Evolutionary conservation across 345 rosid species (phyloP).

Genomic region (Aegle marmelos): DNA sequence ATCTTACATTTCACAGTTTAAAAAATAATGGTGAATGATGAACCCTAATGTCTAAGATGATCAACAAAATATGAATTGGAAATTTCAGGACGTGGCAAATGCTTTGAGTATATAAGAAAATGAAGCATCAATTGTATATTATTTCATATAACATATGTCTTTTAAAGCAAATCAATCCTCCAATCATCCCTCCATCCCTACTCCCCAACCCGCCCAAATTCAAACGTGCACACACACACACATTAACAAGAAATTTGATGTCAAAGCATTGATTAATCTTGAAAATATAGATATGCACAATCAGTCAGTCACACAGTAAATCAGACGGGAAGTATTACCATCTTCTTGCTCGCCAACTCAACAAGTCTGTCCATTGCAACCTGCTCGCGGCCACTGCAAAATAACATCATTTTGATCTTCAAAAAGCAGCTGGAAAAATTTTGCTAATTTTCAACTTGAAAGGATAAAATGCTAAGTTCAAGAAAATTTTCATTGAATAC

Average conservation of each 20-base stretch:
- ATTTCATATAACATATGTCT: neutral
- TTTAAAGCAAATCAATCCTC: neutral
- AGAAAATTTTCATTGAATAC: neutral
- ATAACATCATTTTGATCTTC: constrained; percentile 3
- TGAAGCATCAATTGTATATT: neutral
- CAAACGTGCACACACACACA: neutral
- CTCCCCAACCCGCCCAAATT: neutral
- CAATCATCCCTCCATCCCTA: neutral
- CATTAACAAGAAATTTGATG: neutral
- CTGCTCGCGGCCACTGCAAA: constrained; percentile 48
- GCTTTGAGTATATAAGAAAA: neutral
- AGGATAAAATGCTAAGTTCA: neutral
- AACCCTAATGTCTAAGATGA: neutral
- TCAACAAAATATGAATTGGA: neutral
- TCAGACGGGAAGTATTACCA: constrained; percentile 31
- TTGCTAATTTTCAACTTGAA: neutral
- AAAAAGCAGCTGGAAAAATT: neutral
- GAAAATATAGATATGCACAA: neutral
- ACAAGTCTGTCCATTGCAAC: constrained; percentile 56
- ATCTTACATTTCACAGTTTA: constrained; percentile 2
- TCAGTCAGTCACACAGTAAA: constrained; percentile 3
- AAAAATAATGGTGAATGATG: neutral
- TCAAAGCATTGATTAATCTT: neutral
- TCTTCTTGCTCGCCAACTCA: constrained; percentile 53
- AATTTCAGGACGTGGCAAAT: neutral